Evolutionary conservation across 805 yeast genomes (phyloP).

Genomic region (Ogataea dorogensis): DNA sequence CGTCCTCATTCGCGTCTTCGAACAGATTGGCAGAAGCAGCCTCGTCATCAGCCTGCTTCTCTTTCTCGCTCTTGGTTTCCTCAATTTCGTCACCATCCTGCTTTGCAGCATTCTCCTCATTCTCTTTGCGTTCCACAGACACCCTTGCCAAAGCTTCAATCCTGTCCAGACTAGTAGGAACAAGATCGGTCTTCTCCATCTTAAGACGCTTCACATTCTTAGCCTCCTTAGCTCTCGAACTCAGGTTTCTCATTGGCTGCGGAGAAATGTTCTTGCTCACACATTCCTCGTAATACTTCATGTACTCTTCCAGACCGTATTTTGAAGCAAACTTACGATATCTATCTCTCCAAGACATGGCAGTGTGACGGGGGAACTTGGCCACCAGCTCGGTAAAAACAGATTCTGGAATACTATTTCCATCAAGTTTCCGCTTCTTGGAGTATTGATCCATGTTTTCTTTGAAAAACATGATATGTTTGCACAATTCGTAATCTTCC

Average conservation of each 20-base stretch:
- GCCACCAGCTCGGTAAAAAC: slow-evolving; percentile 41
- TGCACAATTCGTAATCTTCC: slow-evolving; percentile 64
- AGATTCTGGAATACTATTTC: slow-evolving; percentile 33
- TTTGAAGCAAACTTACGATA: slow-evolving; percentile 65
- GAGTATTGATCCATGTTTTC: slow-evolving; percentile 20
- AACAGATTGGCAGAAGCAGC: slow-evolving; percentile 30
- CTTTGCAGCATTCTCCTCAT: slow-evolving; percentile 19
- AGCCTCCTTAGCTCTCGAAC: slow-evolving; percentile 43
- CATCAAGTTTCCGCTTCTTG: slow-evolving; percentile 25
- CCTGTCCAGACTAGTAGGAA: slow-evolving; percentile 18
- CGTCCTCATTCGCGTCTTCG: slow-evolving; percentile 33
- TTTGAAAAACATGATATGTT: slow-evolving; percentile 25
- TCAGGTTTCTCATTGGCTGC: slow-evolving; percentile 56
- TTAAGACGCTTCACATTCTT: slow-evolving; percentile 24
- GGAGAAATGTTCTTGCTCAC: slow-evolving; percentile 40
- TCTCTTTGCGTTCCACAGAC: slow-evolving; percentile 28
- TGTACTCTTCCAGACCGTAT: slow-evolving; percentile 60
- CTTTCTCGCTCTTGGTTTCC: slow-evolving; percentile 8
- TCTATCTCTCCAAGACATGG: slow-evolving; percentile 80
- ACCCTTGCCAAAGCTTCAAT: slow-evolving; percentile 29
- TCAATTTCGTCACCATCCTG: slow-evolving; percentile 11
- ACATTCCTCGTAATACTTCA: slow-evolving; percentile 49
- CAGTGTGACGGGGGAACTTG: slow-evolving; percentile 52
- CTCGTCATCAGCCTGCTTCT: slow-evolving; percentile 10
- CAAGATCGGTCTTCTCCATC: slow-evolving; percentile 9